These are phyloP conservation scores for Phellinidium pouzarii DNA, from an alignment of 1,284 basidiomycete species.

Conservation along the genomic window DNA sequence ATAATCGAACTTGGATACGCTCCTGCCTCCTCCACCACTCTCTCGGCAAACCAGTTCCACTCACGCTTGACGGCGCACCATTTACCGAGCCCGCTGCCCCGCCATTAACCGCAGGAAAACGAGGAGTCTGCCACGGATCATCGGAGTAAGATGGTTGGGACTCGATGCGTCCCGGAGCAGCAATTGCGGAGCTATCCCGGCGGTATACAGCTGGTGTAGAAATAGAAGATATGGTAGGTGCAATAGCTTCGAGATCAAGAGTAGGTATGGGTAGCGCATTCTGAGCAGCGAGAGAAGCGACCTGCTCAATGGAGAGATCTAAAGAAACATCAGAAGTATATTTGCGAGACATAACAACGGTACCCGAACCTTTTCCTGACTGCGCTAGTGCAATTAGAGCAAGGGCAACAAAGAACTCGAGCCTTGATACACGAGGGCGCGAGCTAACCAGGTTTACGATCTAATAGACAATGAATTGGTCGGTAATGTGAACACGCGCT, in stretches of 20 bases:
- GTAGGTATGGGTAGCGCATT: slow-evolving; percentile 63
- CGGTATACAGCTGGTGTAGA: slow-evolving; percentile 31
- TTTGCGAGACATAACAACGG: slow-evolving; percentile 16
- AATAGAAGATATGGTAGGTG: slow-evolving; percentile 45
- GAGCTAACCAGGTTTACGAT: slow-evolving; percentile 80
- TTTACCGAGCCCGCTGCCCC: slow-evolving; percentile 29
- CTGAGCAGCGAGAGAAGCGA: slow-evolving; percentile 64
- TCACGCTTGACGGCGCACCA: slow-evolving; percentile 49
- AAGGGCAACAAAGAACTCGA: slow-evolving; percentile 84
- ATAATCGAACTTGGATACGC: slow-evolving; percentile 57
- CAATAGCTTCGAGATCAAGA: slow-evolving; percentile 57
- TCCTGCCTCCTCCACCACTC: slow-evolving; percentile 86
- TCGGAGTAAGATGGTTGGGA: slow-evolving; percentile 42
- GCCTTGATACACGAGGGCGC: slow-evolving; percentile 67
- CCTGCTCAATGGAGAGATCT: slow-evolving; percentile 79
- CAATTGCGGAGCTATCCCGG: slow-evolving; percentile 35
- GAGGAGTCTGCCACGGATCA: slow-evolving; percentile 62
- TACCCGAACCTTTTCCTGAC: slow-evolving; percentile 55
- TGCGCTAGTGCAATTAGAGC: slow-evolving; percentile 85
- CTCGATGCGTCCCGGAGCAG: slow-evolving; percentile 34
- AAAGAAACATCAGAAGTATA: slow-evolving; percentile 9
- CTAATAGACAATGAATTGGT: slow-evolving; percentile 32
- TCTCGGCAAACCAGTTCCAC: slow-evolving; percentile 63
- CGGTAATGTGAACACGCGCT: neutral
- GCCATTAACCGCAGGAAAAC: slow-evolving; percentile 22